Conservation (phyloP, 352 stramenopile species). For the Sclerospora graminicola region DNA sequence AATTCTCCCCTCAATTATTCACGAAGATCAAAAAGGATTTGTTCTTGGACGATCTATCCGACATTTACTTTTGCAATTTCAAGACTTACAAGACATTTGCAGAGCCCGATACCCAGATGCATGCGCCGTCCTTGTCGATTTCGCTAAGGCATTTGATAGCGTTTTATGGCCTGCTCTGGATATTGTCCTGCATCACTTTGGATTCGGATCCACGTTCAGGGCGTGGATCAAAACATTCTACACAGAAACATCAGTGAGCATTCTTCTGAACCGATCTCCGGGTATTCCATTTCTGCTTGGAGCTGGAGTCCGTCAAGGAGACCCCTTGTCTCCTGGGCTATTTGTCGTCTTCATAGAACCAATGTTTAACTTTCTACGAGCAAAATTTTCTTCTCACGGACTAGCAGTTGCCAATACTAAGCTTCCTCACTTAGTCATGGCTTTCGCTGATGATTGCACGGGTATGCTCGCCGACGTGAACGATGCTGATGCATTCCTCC, state of each 20-base stretch:
- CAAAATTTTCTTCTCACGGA: neutral
- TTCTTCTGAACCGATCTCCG: conserved; percentile 5
- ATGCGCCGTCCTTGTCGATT: neutral
- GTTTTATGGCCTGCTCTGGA: neutral
- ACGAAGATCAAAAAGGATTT: too few relatives aligned
- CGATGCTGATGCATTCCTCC: neutral
- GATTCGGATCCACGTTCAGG: conserved; percentile 2
- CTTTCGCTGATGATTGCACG: neutral
- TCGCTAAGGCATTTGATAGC: too few relatives aligned
- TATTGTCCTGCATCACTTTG: neutral
- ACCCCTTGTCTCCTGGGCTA: conserved; percentile 7
- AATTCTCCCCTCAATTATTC: conserved; percentile 1
- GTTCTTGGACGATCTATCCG: conserved; percentile 1
- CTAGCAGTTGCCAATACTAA: neutral
- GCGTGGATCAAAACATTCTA: conserved; percentile 8
- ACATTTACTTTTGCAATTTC: conserved; percentile 5
- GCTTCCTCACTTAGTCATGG: neutral
- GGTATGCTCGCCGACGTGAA: neutral
- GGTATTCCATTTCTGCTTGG: conserved; percentile 2
- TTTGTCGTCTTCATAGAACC: conserved; percentile 6
- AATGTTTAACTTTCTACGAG: neutral
- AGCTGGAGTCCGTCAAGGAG: conserved; percentile 6
- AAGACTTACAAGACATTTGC: neutral
- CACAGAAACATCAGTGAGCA: neutral
- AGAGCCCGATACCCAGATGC: neutral